phyloP scores from a whole-genome alignment of 495 filamentous ascomycete genomes.

The Xylaria cubensis region DNA sequence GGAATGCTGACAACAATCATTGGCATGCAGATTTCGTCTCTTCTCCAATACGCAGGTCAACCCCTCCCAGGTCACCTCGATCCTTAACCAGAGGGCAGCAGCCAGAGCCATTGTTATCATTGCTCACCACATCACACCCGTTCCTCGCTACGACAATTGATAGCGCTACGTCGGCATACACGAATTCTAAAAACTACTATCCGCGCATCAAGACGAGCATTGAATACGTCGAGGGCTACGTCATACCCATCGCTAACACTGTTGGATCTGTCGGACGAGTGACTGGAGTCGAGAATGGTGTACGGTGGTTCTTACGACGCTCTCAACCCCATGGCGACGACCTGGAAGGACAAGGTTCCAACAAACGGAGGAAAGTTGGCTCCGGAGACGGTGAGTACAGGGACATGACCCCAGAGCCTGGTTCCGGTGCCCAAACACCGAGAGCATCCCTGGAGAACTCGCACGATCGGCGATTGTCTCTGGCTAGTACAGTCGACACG shows the following conservation, averaged over 20 bases:
- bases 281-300: conserved; percentile 81
- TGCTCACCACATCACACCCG: conserved; percentile 81
- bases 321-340: conserved; percentile 50
- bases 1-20: conserved; percentile 29
- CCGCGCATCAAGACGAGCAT: conserved; percentile 82
- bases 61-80: conserved; percentile 42
- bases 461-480: conserved; percentile 51
- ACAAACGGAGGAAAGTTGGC: conserved; percentile 71
- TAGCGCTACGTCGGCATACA: conserved; percentile 80
- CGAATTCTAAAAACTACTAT: conserved; percentile 82
- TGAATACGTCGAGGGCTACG: conserved; percentile 83
- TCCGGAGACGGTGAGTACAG: conserved; percentile 43
- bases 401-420: conserved; percentile 38
- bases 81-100: conserved; percentile 40
- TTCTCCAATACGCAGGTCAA: conserved; percentile 57
- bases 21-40: conserved; percentile 58
- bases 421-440: conserved; percentile 39
- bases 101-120: conserved; percentile 76
- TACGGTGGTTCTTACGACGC: conserved; percentile 75
- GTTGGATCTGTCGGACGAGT: conserved; percentile 80
- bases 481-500: conserved; percentile 64
- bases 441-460: conserved; percentile 36
- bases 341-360: conserved; percentile 53
- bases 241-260: conserved; percentile 81
- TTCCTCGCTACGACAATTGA: conserved; percentile 80